Conservation (phyloP, 768 basidiomycete genomes). For the Phanerochaete carnosa region DNA sequence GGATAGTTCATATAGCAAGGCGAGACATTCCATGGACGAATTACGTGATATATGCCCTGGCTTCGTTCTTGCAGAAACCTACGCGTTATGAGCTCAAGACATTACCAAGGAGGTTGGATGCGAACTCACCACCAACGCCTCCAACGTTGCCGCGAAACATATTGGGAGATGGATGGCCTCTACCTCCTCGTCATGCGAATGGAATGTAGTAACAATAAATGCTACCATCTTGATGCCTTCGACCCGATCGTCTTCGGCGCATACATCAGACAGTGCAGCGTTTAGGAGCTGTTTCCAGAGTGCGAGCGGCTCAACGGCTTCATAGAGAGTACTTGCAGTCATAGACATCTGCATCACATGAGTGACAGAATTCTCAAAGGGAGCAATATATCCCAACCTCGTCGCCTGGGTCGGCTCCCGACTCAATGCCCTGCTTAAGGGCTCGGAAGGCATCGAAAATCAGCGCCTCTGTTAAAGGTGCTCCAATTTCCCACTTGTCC, state of each 20-base stretch:
- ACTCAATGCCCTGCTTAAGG: conserved; percentile 53
- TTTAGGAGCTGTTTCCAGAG: conserved; percentile 78
- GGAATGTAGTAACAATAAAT: conserved; percentile 74
- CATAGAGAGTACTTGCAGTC: conserved; percentile 87
- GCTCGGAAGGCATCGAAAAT: conserved; percentile 79
- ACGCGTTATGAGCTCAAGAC: not conserved
- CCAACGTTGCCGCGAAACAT: conserved; percentile 66
- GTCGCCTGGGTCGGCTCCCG: conserved; percentile 49
- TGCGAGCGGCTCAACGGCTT: conserved; percentile 86
- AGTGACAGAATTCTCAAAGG: not conserved
- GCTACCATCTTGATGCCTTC: conserved; percentile 66
- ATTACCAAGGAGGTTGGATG: not conserved
- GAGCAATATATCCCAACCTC: conserved; percentile 45
- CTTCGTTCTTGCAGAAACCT: conserved; percentile 6
- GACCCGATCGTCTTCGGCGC: conserved; percentile 33
- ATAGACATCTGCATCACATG: conserved; percentile 51
- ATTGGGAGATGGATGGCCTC: conserved; percentile 78
- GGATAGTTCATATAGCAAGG: conserved; percentile 19
- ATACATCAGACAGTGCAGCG: conserved; percentile 53
- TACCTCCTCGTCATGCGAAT: conserved; percentile 84
- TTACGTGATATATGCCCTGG: not conserved
- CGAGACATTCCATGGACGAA: conserved; percentile 10
- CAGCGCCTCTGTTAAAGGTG: conserved; percentile 70
- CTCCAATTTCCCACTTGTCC: conserved; percentile 97
- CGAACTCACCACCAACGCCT: conserved; percentile 55